phyloP scores from a whole-genome alignment of 352 stramenopile genomes.

The Phytophthora sansomeana region DNA sequence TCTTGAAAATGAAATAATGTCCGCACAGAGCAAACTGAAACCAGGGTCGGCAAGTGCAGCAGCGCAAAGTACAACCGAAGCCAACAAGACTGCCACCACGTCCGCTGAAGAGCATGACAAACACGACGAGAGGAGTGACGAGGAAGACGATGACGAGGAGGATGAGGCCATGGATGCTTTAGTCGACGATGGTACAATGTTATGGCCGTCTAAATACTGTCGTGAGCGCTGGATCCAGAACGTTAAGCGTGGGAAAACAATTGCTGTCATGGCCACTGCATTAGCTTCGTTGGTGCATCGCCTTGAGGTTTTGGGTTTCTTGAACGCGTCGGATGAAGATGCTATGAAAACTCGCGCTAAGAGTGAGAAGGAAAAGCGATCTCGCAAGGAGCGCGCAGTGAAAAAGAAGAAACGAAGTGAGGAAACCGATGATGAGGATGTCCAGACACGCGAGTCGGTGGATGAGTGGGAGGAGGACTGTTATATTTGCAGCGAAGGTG shows the following conservation, averaged over 20 bases:
- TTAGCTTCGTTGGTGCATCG: conserved; percentile 75
- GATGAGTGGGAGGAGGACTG: conserved; percentile 93
- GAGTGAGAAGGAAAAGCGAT: conserved; percentile 76
- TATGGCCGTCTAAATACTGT: conserved; percentile 81
- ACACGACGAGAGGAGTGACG: conserved; percentile 65
- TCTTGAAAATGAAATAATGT: conserved; percentile 75
- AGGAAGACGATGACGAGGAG: conserved; percentile 84
- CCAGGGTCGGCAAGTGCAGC: conserved; percentile 15
- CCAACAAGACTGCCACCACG: conserved; percentile 17
- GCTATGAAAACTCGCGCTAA: conserved; percentile 64
- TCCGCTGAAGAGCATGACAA: conserved; percentile 36
- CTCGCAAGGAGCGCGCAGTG: conserved; percentile 68
- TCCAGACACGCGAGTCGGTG: conserved; percentile 52
- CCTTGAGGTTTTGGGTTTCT: conserved; percentile 70
- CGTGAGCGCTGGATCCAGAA: conserved; percentile 76
- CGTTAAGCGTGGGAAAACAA: conserved; percentile 59
- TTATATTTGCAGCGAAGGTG: conserved; percentile 85
- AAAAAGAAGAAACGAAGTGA: conserved; percentile 78
- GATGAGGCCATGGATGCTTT: conserved; percentile 61
- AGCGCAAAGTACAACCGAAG: conserved; percentile 6
- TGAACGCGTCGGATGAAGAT: conserved; percentile 59
- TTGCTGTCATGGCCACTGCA: conserved; percentile 64
- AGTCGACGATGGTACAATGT: conserved; percentile 60
- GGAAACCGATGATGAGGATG: conserved; percentile 58
- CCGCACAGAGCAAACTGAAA: conserved; percentile 51